Percentiles rank a stretch among this genome's conserved stretches.
Evolutionary conservation across 495 filamentous ascomycete species (phyloP).

Genomic region (Penicillium ochrochloron): DNA sequence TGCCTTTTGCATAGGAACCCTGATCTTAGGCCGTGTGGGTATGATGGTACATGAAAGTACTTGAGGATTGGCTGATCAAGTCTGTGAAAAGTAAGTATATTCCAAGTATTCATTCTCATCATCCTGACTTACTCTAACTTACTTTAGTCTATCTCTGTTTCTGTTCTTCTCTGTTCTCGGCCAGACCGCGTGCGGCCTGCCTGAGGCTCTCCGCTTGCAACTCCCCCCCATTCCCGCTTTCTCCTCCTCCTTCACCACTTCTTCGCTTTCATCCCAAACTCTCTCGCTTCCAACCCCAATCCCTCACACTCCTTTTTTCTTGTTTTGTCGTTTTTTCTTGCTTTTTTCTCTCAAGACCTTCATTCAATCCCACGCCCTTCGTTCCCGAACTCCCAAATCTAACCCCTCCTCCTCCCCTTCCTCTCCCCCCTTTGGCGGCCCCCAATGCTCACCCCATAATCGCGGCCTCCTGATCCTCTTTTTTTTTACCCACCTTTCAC

Average conservation of each 20-base stretch:
- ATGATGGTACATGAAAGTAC: constrained; percentile 9
- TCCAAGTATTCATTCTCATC: not conserved
- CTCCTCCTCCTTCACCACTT: not conserved
- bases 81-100: not conserved
- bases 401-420: constrained; percentile 30
- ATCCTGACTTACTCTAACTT: not conserved
- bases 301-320: constrained; percentile 14
- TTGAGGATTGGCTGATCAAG: not conserved
- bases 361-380: constrained; percentile 29
- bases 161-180: constrained; percentile 34
- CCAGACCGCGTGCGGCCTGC: constrained; percentile 31
- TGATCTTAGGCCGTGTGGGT: constrained; percentile 2
- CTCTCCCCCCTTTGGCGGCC: constrained; percentile 26
- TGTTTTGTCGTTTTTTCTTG: constrained; percentile 23
- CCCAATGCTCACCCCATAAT: constrained; percentile 28
- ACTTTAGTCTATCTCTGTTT: constrained; percentile 21
- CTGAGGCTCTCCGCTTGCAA: constrained; percentile 36
- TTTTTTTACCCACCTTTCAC: constrained; percentile 17
- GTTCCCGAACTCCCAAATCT: constrained; percentile 14
- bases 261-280: constrained; percentile 16
- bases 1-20: constrained; percentile 2
- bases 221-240: constrained; percentile 9
- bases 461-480: constrained; percentile 31
- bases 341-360: constrained; percentile 21
- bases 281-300: constrained; percentile 9